Evolutionary conservation across 2,329 filamentous ascomycete genomes (phyloP), one percentile per base, ranked within the genome.

Genomic region (Monilinia polystroma): DNA sequence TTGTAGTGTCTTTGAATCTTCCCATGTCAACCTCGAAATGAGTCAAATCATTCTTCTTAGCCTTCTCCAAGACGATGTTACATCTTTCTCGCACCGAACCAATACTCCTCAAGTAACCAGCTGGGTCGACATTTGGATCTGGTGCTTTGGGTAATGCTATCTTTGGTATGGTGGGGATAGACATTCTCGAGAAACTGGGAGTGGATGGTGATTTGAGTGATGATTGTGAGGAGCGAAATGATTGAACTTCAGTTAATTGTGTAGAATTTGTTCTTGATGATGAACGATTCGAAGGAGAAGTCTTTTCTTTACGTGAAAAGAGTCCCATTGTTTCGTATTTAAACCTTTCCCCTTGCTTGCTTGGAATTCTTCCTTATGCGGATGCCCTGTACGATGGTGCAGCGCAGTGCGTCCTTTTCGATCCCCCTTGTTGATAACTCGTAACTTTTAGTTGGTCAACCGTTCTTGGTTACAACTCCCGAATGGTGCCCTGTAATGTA

Each of bases 101-200:
- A 75, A 98, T 87, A 80, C 93, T 97, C 76, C 91, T 88, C 74
- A 99, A 85, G 79, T 98, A 98, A 69, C 89, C 93, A 32, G 90
- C 92, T 26, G 94, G 93, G 77, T 98, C 92, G 72, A 94, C 83
- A 69, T 89, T 85, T 74, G 94, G 93, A 79, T 98, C 93, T 38
- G 94, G 93, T 20, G 93, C 88, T 75, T 87, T 89, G 60, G 94
- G 91, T 58, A 98, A 85, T 70, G 92, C 86, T 74, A 96, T 84
- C 78, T 93, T 91, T 72, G 90, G 87, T 72, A 93, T 84, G 69
- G 79, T 82, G 71, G 73, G 68, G 54, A 70, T 63, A 1, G 73
- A 70, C 73, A 76, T 76, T 59, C 71, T 75, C 53, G 69, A 69
- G 64, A 72, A 71, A 11, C 68, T 70, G 16, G 73, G 73, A 23